Conservation (phyloP, 1,139 yeast genomes). For the Suhomyces atakaporum region DNA sequence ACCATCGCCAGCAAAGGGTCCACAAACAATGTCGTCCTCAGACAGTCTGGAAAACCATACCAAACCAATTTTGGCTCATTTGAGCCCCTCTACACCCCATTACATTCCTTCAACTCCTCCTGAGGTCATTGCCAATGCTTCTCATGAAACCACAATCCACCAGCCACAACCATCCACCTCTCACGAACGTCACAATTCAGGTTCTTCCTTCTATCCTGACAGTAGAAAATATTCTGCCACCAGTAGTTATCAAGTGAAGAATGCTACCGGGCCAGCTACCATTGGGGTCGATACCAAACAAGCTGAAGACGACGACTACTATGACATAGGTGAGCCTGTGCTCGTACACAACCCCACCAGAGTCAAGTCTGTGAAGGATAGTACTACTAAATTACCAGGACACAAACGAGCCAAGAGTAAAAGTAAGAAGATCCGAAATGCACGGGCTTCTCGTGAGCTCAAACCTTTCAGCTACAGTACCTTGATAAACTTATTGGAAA, state of each 20-base stretch:
- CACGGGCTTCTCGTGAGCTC: conserved; percentile 24
- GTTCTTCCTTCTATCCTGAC: conserved; percentile 10
- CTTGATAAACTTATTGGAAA: conserved; percentile 56
- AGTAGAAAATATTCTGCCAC: conserved; percentile 9
- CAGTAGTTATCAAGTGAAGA: conserved; percentile 6
- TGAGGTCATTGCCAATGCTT: not conserved
- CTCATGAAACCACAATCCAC: not conserved
- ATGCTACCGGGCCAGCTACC: conserved; percentile 7
- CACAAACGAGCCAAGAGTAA: conserved; percentile 17
- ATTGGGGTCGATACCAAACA: conserved; percentile 1
- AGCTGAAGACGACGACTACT: conserved; percentile 34
- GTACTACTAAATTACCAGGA: conserved; percentile 19
- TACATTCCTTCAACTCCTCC: too few relatives aligned
- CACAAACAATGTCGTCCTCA: too few relatives aligned
- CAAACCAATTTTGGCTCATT: too few relatives aligned
- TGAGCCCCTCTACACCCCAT: too few relatives aligned
- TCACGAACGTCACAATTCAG: conserved; percentile 5
- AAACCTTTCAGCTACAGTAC: conserved; percentile 62
- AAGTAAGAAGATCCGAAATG: conserved; percentile 19
- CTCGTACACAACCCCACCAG: conserved; percentile 32
- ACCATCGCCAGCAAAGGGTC: too few relatives aligned
- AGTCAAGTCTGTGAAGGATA: conserved; percentile 39
- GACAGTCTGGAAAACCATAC: too few relatives aligned
- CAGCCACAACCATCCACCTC: not conserved
- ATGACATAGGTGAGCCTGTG: conserved; percentile 44